A percentile compares a stretch with the other conserved stretches of the same genome.
phyloP scores from a whole-genome alignment of 108 stramenopile species.

The Aurantiochytrium sp. region DNA sequence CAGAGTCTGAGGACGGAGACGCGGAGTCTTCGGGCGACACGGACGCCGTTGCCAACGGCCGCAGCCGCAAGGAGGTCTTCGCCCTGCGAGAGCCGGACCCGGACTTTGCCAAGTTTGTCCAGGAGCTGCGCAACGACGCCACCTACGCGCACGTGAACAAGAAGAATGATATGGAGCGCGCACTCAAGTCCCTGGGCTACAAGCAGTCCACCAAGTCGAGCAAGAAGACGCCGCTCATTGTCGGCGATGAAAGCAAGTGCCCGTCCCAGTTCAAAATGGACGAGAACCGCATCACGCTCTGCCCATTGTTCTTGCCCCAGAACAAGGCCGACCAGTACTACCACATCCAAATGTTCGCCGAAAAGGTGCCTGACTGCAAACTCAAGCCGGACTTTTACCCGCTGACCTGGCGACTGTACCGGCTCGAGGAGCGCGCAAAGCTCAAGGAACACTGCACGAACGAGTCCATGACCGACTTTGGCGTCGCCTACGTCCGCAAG shows the following conservation, averaged over 20 bases:
- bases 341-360: constrained; percentile 2
- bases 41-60: not conserved
- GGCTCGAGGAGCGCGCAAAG: not conserved
- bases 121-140: not conserved
- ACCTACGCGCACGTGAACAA: not conserved
- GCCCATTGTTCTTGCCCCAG: not conserved
- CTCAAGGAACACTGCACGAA: constrained; percentile 14
- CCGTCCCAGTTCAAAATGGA: not conserved
- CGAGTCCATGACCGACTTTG: constrained; percentile 2
- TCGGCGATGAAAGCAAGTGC: constrained; percentile 2
- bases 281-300: constrained; percentile 11
- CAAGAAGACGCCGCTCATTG: not conserved
- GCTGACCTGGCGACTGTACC: constrained; percentile 19
- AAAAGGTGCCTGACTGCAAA: constrained; percentile 12
- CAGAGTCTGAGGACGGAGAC: not conserved
- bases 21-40: not conserved
- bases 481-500: constrained; percentile 13
- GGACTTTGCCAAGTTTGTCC: constrained; percentile 18
- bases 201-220: constrained; percentile 22
- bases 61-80: not conserved
- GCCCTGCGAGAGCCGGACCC: not conserved
- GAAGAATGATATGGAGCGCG: constrained; percentile 16
- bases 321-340: constrained; percentile 28
- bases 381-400: constrained; percentile 30
- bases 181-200: constrained; percentile 9